Evolutionary conservation across 495 filamentous ascomycete genomes (phyloP), one percentile per base, ranked within the genome.

Genomic region (Eremomyces bilateralis): DNA sequence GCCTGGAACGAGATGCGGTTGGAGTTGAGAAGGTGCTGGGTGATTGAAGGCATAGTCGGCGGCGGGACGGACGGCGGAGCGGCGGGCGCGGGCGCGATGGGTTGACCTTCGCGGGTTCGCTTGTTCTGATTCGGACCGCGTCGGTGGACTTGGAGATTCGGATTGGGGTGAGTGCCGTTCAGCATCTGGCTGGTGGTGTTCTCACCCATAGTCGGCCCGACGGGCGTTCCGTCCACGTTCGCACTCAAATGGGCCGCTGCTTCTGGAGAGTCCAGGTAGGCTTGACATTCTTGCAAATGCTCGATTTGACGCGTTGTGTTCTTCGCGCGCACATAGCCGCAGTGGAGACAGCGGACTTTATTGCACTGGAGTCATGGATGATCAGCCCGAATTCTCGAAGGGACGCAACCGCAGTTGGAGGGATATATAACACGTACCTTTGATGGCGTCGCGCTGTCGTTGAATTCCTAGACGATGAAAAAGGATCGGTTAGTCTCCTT

Each of bases 1-100:
- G 50, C 46, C 13, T 53, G 52, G 47, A 69, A 64, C 37, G 60
- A 45, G 5, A 44, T 30, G 11, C 39, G 32, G 42, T 57, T 48
- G 12, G 45, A 53, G 15, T 52, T 42, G 37, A 70, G 54, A 32
- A 73, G 56, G 39, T 69, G 58, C 30, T 50, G 53, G 15, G 66
- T 66, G 15, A 74, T 52, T 11, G 61, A 63, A 21, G 47, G 51
- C 2, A 39, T 41, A 11, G 39, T 15, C 28, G 37, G 21, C 42
- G 13, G 13, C 41, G 41, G 3, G 40, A 35, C 21, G 15, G 29
- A 31, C 13, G 10, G n/a, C 15, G 21, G 30, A 4, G 20, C 20
- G 13, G 15, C 15, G 15, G 35, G 35, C 13, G 21, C n/a, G 21
- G n/a, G 6, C 15, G 33, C 36, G 18, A 49, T 44, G 21, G 28